Conservation (phyloP, 139 green algal genomes). For the Coelastrella sp. region DNA sequence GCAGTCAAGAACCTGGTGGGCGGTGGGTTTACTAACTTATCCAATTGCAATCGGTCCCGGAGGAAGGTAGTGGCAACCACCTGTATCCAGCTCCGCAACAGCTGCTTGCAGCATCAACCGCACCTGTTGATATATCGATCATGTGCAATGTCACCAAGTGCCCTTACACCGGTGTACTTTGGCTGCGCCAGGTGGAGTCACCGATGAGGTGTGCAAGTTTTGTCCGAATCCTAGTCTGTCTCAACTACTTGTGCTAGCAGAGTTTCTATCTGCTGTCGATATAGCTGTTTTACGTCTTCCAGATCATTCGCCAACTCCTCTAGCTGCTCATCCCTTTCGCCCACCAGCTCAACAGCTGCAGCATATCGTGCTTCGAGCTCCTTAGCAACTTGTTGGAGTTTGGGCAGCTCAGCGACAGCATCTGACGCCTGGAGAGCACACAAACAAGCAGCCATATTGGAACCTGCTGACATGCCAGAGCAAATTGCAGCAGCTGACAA, state of each 20-base stretch:
- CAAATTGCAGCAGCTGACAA: not conserved
- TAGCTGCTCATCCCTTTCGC: slow-evolving; percentile 89
- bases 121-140: no score
- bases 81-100: no score
- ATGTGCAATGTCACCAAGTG: no score
- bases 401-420: not conserved
- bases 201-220: no score
- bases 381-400: not conserved
- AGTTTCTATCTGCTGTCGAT: slow-evolving; percentile 89
- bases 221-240: not conserved
- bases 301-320: slow-evolving; percentile 91
- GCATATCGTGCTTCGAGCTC: slow-evolving; percentile 68
- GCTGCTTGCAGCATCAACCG: no score
- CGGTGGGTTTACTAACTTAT: not conserved
- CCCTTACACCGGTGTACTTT: no score
- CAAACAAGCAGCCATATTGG: not conserved
- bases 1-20: not conserved
- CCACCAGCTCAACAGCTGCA: slow-evolving; percentile 89
- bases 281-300: slow-evolving; percentile 86
- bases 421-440: not conserved
- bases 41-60: not conserved
- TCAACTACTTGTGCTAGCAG: slow-evolving; percentile 68
- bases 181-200: no score
- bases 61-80: not conserved
- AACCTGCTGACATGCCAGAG: not conserved